phyloP scores from a whole-genome alignment of 2,329 filamentous ascomycete species.

The Sporothrix protearum region DNA sequence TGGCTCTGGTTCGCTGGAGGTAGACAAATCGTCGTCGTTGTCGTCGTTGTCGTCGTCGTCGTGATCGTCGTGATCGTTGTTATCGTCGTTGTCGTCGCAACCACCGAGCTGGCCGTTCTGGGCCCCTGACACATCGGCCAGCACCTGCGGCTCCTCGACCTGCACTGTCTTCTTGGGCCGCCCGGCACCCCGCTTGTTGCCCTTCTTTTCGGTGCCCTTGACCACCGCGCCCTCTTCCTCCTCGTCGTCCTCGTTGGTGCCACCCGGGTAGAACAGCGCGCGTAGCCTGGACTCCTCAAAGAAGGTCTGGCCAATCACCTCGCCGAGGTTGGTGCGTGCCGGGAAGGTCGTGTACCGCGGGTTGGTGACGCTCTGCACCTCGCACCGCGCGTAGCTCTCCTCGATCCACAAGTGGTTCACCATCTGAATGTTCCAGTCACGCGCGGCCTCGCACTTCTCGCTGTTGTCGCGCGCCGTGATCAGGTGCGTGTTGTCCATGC shows the following conservation, averaged over 20 bases:
- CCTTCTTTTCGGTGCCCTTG: constrained; percentile 46
- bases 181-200: constrained; percentile 33
- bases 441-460: constrained; percentile 88
- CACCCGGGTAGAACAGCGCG: constrained; percentile 67
- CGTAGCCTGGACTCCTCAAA: constrained; percentile 63
- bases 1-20: constrained; percentile 17
- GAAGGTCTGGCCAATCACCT: constrained; percentile 85
- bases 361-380: constrained; percentile 67
- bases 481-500: constrained; percentile 90
- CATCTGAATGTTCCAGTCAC: constrained; percentile 86
- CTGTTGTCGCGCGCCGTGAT: constrained; percentile 85
- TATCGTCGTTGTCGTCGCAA: constrained; percentile 13
- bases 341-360: constrained; percentile 83
- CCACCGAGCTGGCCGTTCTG: constrained; percentile 6
- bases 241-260: constrained; percentile 36
- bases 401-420: constrained; percentile 97
- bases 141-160: constrained; percentile 13
- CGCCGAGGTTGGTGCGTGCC: constrained; percentile 81
- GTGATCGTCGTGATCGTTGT: constrained; percentile 17
- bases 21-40: constrained; percentile 26
- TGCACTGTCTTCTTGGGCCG: constrained; percentile 8
- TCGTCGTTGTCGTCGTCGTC: constrained; percentile 23
- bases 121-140: constrained; percentile 9
- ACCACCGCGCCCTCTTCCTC: constrained; percentile 39
- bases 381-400: constrained; percentile 90